Conservation (phyloP, 305 asterid genomes). For the Fraxinus platypoda region DNA sequence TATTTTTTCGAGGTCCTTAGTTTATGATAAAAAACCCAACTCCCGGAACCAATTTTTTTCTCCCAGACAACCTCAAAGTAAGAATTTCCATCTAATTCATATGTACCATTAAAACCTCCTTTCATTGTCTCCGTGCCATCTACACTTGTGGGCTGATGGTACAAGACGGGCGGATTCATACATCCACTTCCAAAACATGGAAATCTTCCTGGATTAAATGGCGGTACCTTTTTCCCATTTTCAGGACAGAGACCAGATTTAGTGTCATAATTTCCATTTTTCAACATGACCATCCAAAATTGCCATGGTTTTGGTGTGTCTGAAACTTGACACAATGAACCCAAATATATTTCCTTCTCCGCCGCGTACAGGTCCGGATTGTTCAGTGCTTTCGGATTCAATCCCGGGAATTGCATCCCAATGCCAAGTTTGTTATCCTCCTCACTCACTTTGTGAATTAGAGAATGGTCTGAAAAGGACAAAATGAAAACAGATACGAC, state of each 20-base stretch:
- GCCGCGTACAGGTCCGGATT: constrained; percentile 60
- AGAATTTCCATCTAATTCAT: constrained; percentile 37
- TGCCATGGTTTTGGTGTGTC: constrained; percentile 61
- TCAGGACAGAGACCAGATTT: constrained; percentile 59
- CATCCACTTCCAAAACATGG: constrained; percentile 75
- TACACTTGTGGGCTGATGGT: constrained; percentile 49
- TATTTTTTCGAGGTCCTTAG: constrained; percentile 55
- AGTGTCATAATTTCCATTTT: constrained; percentile 70
- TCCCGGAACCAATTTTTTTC: constrained; percentile 53
- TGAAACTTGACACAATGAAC: constrained; percentile 50
- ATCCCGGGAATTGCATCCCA: constrained; percentile 49
- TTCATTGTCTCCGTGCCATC: constrained; percentile 28
- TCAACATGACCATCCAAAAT: constrained; percentile 79
- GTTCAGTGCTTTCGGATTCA: constrained; percentile 36
- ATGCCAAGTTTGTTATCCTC: constrained; percentile 56
- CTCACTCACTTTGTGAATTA: constrained; percentile 53
- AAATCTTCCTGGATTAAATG: constrained; percentile 56
- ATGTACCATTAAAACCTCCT: constrained; percentile 71
- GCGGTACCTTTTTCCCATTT: constrained; percentile 56
- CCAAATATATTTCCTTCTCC: constrained; percentile 65
- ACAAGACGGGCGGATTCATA: constrained; percentile 63
- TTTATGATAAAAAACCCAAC: constrained; percentile 63
- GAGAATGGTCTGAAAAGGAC: constrained; percentile 23
- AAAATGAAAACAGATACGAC: background rate
- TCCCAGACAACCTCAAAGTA: constrained; percentile 69